These are phyloP conservation scores for Helichrysum umbraculigerum DNA, from an alignment of 129 eudicot genomes.

Conservation along the genomic window DNA sequence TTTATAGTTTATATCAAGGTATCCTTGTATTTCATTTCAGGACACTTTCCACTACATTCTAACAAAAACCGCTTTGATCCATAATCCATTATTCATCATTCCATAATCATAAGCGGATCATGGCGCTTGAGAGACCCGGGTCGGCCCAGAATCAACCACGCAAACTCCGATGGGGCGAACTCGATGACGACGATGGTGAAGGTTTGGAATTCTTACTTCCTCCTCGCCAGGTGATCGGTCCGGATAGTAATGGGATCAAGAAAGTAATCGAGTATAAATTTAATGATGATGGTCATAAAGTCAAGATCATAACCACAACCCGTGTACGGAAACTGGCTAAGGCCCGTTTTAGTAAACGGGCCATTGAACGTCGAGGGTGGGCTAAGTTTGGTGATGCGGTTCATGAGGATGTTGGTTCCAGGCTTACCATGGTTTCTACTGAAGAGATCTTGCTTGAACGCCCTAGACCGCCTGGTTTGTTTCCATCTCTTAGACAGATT, in stretches of 20 bases:
- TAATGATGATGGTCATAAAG: conserved; percentile 73
- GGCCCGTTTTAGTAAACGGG: conserved; percentile 67
- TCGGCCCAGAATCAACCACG: conserved; percentile 30
- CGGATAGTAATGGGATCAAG: conserved; percentile 72
- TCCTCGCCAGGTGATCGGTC: conserved; percentile 66
- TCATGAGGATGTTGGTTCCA: conserved; percentile 61
- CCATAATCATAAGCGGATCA: conserved; percentile 18
- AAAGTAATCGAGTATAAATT: conserved; percentile 70
- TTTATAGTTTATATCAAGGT: not conserved
- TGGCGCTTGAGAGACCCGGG: conserved; percentile 31
- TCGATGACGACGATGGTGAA: conserved; percentile 77
- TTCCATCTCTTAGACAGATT: not conserved
- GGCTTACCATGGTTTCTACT: conserved; percentile 77
- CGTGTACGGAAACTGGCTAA: conserved; percentile 68
- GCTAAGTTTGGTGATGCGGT: conserved; percentile 89
- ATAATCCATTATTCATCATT: not conserved
- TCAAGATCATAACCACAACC: conserved; percentile 69
- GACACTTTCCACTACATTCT: not conserved
- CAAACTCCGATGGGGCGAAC: conserved; percentile 83
- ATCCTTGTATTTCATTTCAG: not conserved
- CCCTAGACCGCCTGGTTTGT: conserved; percentile 69
- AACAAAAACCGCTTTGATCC: conserved; percentile 18
- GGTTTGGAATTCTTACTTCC: conserved; percentile 71
- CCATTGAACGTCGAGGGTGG: conserved; percentile 78
- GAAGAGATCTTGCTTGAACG: conserved; percentile 82